Evolutionary conservation across 768 basidiomycete genomes (phyloP).

Genomic region (Lactifluus hygrophoroides): DNA sequence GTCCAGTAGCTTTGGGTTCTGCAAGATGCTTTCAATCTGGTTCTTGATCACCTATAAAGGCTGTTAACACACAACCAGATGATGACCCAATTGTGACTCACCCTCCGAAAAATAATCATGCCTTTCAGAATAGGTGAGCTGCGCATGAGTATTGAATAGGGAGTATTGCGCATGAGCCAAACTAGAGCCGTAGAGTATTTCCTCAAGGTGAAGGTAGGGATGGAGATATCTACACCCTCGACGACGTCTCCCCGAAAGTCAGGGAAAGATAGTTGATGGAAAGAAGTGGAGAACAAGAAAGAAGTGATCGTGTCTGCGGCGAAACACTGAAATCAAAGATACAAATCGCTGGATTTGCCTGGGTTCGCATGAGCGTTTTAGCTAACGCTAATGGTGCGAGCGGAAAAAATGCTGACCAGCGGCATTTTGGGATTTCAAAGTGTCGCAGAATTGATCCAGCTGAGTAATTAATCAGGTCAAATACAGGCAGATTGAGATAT

Average conservation of each 20-base stretch:
- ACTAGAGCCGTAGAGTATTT: slow-evolving; percentile 1
- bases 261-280: slow-evolving; percentile 27
- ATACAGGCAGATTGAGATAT: background rate
- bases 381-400: too few relatives aligned
- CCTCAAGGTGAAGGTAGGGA: slow-evolving; percentile 22
- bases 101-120: background rate
- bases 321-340: slow-evolving; percentile 34
- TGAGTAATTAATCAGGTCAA: slow-evolving; percentile 11
- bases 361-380: background rate
- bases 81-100: background rate
- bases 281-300: slow-evolving; percentile 33
- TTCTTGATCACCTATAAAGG: background rate
- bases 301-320: slow-evolving; percentile 37
- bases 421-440: slow-evolving; percentile 7
- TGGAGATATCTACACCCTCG: slow-evolving; percentile 26
- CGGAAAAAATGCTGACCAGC: background rate
- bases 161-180: background rate
- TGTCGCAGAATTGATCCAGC: slow-evolving; percentile 28
- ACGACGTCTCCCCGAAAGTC: slow-evolving; percentile 32
- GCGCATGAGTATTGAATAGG: background rate
- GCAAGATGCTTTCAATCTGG: background rate
- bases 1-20: background rate
- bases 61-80: background rate
- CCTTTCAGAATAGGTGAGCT: background rate
- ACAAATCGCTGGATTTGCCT: slow-evolving; percentile 28